Base-by-base conservation (phyloP, 2,329 filamentous ascomycete species). In the Daldinia sp. region DNA sequence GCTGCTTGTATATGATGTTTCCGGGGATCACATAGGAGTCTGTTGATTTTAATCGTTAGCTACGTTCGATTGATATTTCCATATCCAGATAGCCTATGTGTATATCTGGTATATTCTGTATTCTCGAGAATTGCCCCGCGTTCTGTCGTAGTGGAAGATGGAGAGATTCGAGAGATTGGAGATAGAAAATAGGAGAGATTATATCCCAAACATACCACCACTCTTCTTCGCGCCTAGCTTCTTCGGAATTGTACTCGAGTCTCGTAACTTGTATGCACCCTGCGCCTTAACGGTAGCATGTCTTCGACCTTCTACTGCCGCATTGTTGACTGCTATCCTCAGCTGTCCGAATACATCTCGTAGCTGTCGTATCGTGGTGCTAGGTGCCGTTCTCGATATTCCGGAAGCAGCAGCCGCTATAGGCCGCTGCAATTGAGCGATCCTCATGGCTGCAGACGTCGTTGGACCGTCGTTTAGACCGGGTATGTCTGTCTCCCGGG, bases 1-100 rank as follows among this genome's bases (percentile, higher is more conserved):
- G 91, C 82, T 99, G 96, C 79, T 93, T 94, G 88, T 96, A 99
- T 82, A 99, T 92, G 81, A 99, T 99, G 84, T 97, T 98, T 61
- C 96, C 96, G 4, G 94, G 92, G 65, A 97, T 92, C 39, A 99
- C 96, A 80, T 91, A 97, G 84, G 98, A 92, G 79, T 95, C 92
- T 94, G 77, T 65, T 0, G 9, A 28, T n/a, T n/a, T 23, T 18
- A 53, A n/a, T 39, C 37, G 53, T 72, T 61, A 68, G 67, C 63
- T n/a, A 23, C 23, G 1, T 26, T 15, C 26, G 6, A 18, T 50
- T 39, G 35, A 15, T 46, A 50, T 56, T 10, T 28, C 41, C 9
- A 46, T 5, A 6, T 15, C 7, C 7, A 7, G 41, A 2, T 26
- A 2, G 7, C 7, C 41, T 13, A 26, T 35, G 20, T 39, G 26